Evolutionary conservation across 805 yeast genomes (phyloP), one percentile per base, ranked within the genome.

Genomic region (Scheffersomyces amazonensis): DNA sequence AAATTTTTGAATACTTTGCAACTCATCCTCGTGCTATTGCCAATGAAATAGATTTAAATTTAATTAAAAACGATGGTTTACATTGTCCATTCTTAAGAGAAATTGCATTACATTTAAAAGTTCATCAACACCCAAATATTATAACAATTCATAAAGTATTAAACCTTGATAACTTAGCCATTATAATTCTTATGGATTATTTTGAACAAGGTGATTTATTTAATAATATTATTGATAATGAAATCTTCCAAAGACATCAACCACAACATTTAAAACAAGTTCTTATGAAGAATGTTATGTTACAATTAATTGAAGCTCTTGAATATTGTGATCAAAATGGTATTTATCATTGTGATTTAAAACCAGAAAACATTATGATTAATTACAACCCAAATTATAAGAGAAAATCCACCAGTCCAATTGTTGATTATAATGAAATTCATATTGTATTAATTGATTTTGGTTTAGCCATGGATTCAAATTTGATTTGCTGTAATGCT

Each of bases 141-240:
- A 78, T 85, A 23, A 73, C 85, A 11, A 83, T 91, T 33, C 83
- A 83, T 50, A 81, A 83, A 50, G 86, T 87, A 31, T 71, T 83
- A 45, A 83, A 80, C 42, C 69, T 79, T 13, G 76, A 75, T 35
- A 61, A 70, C 25, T 36, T 57, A 34, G 81, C 81, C 2, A 55
- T 78, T 16, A 81, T 86, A 49, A 81, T 87, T 17, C 73, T 91
- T 8, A 83, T 90, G 87, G 98, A 91, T 59, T 88, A 86, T 60
- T 84, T 73, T 54, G 76, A 81, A 18, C 86, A 83, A 48, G 96
- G 95, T 35, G 99, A 91, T 58, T 71, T 91, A 42, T 93, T 91
- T 60, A 76, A 81, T 36, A 82, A 87, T 38, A 91, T 91, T 38
- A 91, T 90, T 30, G 96, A 87, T 40, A 66, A 75, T 31, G 76